A percentile compares a stretch with the other conserved stretches of the same genome.
Conservation (phyloP, 345 rosid species). For the Rubroshorea leprosula region DNA sequence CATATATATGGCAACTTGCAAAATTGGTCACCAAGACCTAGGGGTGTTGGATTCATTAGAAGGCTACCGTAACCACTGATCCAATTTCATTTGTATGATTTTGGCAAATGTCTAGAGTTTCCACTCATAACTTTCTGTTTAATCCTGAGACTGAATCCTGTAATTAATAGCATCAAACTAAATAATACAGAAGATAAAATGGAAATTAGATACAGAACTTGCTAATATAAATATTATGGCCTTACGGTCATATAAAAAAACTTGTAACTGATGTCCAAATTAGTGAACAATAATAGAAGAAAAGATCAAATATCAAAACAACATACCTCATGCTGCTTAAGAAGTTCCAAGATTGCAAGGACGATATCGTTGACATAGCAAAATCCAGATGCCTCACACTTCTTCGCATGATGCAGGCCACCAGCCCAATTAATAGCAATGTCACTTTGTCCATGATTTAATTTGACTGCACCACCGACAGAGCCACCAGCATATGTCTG, state of each 20-base stretch:
- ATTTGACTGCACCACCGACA: slow-evolving; percentile 63
- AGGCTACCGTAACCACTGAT: too few species aligned
- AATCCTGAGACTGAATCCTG: too few species aligned
- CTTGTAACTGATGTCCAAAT: neutral
- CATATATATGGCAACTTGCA: too few species aligned
- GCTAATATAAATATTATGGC: neutral
- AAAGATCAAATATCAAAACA: too few species aligned
- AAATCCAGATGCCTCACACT: slow-evolving; percentile 47
- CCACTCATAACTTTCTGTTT: too few species aligned
- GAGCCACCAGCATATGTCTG: slow-evolving; percentile 75
- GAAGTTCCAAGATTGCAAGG: slow-evolving; percentile 65
- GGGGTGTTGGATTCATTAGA: too few species aligned
- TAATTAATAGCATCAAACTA: too few species aligned
- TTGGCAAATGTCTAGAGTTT: too few species aligned
- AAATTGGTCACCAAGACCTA: too few species aligned
- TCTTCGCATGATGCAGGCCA: slow-evolving; percentile 72
- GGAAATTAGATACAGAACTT: too few species aligned
- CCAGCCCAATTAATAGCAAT: slow-evolving; percentile 70
- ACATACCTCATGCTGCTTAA: slow-evolving; percentile 63
- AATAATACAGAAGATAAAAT: neutral
- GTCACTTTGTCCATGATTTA: slow-evolving; percentile 55
- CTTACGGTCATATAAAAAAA: neutral
- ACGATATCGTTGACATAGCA: slow-evolving; percentile 75
- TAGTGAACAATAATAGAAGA: slow-evolving; percentile 1
- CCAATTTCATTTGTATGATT: too few species aligned